phyloP scores from a whole-genome alignment of 768 basidiomycete species.

The Trametes meyenii region DNA sequence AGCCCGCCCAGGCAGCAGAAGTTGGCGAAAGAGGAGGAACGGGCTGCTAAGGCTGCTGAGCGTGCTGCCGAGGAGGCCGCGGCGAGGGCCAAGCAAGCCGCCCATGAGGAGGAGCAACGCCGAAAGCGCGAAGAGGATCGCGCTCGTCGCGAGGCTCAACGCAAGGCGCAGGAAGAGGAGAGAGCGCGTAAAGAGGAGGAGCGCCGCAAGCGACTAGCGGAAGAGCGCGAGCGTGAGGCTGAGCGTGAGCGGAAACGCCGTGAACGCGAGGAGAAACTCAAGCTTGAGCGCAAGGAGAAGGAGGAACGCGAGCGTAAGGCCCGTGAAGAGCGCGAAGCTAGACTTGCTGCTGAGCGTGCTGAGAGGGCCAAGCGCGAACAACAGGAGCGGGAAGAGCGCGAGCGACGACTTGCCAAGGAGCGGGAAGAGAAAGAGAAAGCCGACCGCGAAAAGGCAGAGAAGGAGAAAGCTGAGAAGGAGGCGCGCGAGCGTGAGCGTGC shows the following conservation, averaged over 20 bases:
- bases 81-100: conserved; percentile 71
- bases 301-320: conserved; percentile 67
- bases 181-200: conserved; percentile 84
- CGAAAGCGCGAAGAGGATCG: conserved; percentile 89
- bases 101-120: conserved; percentile 78
- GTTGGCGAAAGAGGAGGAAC: conserved; percentile 89
- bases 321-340: conserved; percentile 67
- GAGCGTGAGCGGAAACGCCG: conserved; percentile 75
- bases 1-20: conserved; percentile 74
- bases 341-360: conserved; percentile 51
- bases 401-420: conserved; percentile 65
- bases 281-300: conserved; percentile 52
- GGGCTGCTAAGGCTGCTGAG: conserved; percentile 75
- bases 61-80: conserved; percentile 17
- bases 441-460: conserved; percentile 34
- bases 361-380: conserved; percentile 44
- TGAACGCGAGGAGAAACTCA: conserved; percentile 70
- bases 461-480: conserved; percentile 37
- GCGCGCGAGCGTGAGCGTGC: conserved; percentile 33
- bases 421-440: conserved; percentile 42
- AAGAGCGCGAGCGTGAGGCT: conserved; percentile 79
- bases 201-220: conserved; percentile 68
- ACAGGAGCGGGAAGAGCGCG: conserved; percentile 67
- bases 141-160: conserved; percentile 70
- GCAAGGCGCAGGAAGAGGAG: conserved; percentile 83